Evolutionary conservation across 2,329 filamentous ascomycete species (phyloP), one percentile per base, ranked within the genome.

Genomic region (Arthrinium puccinioides): DNA sequence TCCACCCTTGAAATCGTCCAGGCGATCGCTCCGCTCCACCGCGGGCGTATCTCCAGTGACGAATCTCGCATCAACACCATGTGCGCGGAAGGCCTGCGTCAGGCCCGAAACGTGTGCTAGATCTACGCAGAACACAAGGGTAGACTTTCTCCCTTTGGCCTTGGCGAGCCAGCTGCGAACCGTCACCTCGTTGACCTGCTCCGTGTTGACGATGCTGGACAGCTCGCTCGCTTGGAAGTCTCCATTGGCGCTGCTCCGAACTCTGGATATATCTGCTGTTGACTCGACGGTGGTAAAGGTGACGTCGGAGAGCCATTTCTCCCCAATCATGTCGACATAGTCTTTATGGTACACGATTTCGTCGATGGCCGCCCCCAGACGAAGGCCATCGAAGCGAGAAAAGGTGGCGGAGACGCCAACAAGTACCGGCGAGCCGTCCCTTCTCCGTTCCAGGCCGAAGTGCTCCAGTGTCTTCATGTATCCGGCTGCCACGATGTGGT

Each of bases 261-360:
- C 83, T 31, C 69, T 70, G 3, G 81, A 83, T 23, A 98, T 67
- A 58, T 97, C 84, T 21, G 83, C 87, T 13, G 81, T 80, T 0
- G 88, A 87, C 45, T 83, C 73, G 16, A 97, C 89, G 0, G 92
- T 97, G 0, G 92, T 97, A 61, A 98, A 97, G 4, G 90, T 66
- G n/a, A 94, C 85, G 55, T 92, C 78, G 0, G 88, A 82, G 10
- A 98, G 73, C 88, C 89, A 97, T 28, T 92, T 88, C 40, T 94
- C 87, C 23, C 81, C 80, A 42, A 59, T 78, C 74, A 79, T 79
- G 44, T 78, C 73, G 36, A 79, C 62, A 38, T 76, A 77, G 50
- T 77, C 71, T 60, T 88, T 92, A 59, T 97, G 90, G 51, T 95
- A 97, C 32, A 96, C 90, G 43, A 97, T 95, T 53, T 94, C 84